Evolutionary conservation across 2,329 filamentous ascomycete species (phyloP).

Genomic region (Diaporthe ampelina): DNA sequence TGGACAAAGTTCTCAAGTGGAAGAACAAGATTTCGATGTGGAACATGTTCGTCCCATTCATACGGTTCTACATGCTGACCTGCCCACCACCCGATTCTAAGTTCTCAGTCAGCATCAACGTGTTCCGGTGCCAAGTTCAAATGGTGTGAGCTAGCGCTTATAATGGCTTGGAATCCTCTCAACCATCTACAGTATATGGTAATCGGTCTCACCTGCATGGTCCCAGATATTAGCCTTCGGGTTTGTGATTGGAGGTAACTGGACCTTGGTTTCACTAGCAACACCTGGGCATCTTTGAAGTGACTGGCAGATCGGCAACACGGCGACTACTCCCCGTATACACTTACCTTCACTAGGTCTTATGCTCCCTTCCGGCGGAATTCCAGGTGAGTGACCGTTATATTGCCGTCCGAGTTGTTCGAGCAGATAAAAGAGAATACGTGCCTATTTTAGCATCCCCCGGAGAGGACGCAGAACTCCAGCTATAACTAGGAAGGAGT

Average conservation of each 20-base stretch:
- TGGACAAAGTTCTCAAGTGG: too few relatives aligned
- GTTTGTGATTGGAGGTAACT: not conserved
- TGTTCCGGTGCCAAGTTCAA: not conserved
- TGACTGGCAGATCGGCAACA: not conserved
- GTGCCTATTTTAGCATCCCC: too few relatives aligned
- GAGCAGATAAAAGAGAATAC: too few relatives aligned
- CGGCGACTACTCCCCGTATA: not conserved
- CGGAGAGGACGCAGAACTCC: too few relatives aligned
- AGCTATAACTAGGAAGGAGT: too few relatives aligned
- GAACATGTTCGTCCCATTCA: too few relatives aligned
- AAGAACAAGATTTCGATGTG: too few relatives aligned
- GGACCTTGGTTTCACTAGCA: not conserved
- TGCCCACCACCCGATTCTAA: not conserved
- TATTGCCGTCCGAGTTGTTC: too few relatives aligned
- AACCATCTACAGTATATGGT: not conserved
- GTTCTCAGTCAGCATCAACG: not conserved
- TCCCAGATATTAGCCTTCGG: not conserved
- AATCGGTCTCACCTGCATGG: not conserved
- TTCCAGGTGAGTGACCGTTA: not conserved
- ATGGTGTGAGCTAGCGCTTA: not conserved
- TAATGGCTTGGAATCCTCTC: not conserved
- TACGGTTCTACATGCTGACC: not conserved
- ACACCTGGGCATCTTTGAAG: not conserved
- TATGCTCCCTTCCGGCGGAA: not conserved
- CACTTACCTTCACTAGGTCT: not conserved